Percentiles rank a stretch among this genome's conserved stretches.
These are phyloP conservation scores for Calonectria ilicicola DNA, from an alignment of 2,329 filamentous ascomycete genomes.

Conservation along the genomic window DNA sequence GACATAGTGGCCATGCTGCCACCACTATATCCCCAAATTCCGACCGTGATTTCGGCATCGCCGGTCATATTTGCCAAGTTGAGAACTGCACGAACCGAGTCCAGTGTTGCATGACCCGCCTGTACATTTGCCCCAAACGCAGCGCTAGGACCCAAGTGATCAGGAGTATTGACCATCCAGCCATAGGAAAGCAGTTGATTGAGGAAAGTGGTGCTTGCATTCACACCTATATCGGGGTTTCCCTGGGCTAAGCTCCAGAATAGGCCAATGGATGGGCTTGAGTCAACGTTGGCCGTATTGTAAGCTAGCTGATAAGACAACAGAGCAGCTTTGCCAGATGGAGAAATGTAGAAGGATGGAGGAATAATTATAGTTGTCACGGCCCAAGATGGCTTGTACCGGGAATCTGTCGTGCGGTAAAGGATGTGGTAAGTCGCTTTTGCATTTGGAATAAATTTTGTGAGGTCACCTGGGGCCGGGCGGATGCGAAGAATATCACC, in stretches of 20 bases:
- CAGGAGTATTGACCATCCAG: slow-evolving; percentile 48
- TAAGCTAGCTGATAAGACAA: slow-evolving; percentile 38
- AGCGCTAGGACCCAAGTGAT: slow-evolving; percentile 56
- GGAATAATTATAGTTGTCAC: slow-evolving; percentile 53
- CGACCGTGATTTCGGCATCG: background rate
- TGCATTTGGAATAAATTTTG: slow-evolving; percentile 11
- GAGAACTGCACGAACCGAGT: slow-evolving; percentile 54
- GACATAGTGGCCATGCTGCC: slow-evolving; percentile 33
- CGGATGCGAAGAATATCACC: slow-evolving; percentile 34
- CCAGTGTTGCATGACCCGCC: slow-evolving; percentile 55
- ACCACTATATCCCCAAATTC: slow-evolving; percentile 38
- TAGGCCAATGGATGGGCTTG: slow-evolving; percentile 30
- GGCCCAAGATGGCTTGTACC: slow-evolving; percentile 50
- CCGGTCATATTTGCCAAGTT: slow-evolving; percentile 10
- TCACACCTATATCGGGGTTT: slow-evolving; percentile 23
- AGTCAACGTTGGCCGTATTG: slow-evolving; percentile 35
- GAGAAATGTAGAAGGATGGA: background rate
- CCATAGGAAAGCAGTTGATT: slow-evolving; percentile 21
- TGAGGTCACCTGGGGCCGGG: slow-evolving; percentile 30
- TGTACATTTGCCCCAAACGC: slow-evolving; percentile 54
- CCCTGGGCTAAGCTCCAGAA: slow-evolving; percentile 18
- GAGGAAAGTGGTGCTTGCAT: slow-evolving; percentile 23
- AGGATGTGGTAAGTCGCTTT: slow-evolving; percentile 49
- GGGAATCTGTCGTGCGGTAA: slow-evolving; percentile 52
- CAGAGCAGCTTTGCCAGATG: slow-evolving; percentile 18